Base-by-base conservation (phyloP, 2,329 filamentous ascomycete genomes). In the Fusarium sublunatum region DNA sequence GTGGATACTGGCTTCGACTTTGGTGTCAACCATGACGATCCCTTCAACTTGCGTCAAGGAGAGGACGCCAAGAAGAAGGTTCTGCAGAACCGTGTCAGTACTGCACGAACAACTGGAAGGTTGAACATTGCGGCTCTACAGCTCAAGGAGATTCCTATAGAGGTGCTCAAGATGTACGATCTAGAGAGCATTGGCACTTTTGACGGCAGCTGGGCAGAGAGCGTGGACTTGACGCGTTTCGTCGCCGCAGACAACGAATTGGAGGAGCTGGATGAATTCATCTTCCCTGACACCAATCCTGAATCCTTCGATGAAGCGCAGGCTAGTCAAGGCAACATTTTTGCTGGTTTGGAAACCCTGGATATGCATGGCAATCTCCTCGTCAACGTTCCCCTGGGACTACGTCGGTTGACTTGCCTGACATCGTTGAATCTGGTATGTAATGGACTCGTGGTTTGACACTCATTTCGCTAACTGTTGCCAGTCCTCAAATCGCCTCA, bases 141-240 rank as follows among this genome's bases (percentile, higher is more conserved):
- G 1, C 76, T 99, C 35, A 90, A 88, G 59, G 83, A 90, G 54
- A 90, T 99, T 4, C 95, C 95, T 0, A 77, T 85, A 2, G 91
- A 96, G 71, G 91, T 98, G 0, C 79, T 96, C 77, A 87, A 88
- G 51, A 98, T 98, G 93, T 98, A 97, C 74, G 91, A 93, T 68
- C 81, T 91, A 15, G 88, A 93, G 49, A 83, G 85, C 2, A 83
- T 88, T 52, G 86, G 89, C 34, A 82, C 81, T 11, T 79, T 84
- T 22, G 86, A 84, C 32, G 85, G 88, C 10, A 87, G 89, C 31
- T 98, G 95, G 95, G 93, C 93, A 2, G 94, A 98, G 75, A 90
- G 91, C 57, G 92, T 98, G 10, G 94, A 98, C 72, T 78, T 98
- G 41, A 90, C 89, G 1, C 88, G 90, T 59, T 88, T 98, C 45